Evolutionary conservation across 345 rosid genomes (phyloP).

Genomic region (Gossypium herbaceum): DNA sequence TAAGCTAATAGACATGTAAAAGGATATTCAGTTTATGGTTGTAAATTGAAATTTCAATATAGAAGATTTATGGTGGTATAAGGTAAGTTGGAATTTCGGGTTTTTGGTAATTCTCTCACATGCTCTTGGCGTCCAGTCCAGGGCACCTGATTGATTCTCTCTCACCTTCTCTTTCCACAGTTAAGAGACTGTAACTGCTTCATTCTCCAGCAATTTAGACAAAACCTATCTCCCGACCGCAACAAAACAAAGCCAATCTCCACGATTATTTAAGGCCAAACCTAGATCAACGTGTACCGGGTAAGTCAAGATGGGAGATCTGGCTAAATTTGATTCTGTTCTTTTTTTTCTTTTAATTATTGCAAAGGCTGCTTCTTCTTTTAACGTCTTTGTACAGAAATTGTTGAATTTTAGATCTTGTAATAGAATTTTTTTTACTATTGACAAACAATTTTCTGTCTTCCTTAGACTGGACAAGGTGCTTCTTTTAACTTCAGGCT

Average conservation of each 20-base stretch:
- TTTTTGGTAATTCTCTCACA: neutral
- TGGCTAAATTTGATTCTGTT: neutral
- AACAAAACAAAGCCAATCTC: too few relatives aligned
- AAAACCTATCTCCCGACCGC: neutral
- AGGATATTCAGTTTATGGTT: neutral
- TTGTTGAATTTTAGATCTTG: conserved; percentile 1
- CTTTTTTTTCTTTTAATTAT: neutral
- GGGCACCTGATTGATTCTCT: neutral
- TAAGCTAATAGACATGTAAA: too few relatives aligned
- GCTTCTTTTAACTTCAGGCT: neutral
- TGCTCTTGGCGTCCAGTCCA: neutral
- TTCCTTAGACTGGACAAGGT: neutral
- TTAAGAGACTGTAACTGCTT: neutral
- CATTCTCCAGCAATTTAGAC: neutral
- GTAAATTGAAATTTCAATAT: too few relatives aligned
- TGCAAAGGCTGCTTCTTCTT: neutral
- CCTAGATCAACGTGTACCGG: neutral
- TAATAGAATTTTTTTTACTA: neutral
- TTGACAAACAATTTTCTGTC: neutral
- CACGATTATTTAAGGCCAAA: neutral
- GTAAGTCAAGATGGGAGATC: neutral
- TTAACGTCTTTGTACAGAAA: neutral
- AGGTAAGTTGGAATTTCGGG: neutral
- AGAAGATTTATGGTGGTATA: too few relatives aligned
- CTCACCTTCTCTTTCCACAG: neutral